Percentiles rank a stretch among this genome's conserved stretches.
These are phyloP conservation scores for Athelia sp. DNA, from an alignment of 1,284 basidiomycete genomes.

Conservation along the genomic window DNA sequence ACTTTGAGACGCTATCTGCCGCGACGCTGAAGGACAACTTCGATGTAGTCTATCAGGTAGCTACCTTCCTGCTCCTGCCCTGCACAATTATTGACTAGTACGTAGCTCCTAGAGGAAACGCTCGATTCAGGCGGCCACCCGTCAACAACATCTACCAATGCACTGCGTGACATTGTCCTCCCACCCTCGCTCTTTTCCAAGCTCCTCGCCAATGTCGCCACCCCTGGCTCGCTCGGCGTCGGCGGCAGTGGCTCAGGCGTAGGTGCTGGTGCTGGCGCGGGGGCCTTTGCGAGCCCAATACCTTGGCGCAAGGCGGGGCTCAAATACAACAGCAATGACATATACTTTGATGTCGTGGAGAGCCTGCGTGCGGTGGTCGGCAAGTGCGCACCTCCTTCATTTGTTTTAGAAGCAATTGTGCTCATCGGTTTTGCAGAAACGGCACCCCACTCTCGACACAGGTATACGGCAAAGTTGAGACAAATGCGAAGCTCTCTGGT, in stretches of 20 bases:
- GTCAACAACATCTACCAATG: constrained; percentile 89
- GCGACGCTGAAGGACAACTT: constrained; percentile 89
- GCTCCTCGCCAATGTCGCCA: constrained; percentile 52
- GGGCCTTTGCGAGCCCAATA: constrained; percentile 88
- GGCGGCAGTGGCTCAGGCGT: constrained; percentile 40
- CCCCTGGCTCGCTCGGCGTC: constrained; percentile 26
- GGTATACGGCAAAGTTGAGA: constrained; percentile 78
- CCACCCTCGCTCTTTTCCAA: constrained; percentile 85
- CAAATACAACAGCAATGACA: constrained; percentile 86
- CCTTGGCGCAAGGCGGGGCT: constrained; percentile 90
- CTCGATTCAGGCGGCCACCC: constrained; percentile 90
- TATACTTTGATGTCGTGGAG: constrained; percentile 91
- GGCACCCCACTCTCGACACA: constrained; percentile 70
- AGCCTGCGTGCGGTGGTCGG: constrained; percentile 82
- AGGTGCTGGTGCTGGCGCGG: constrained; percentile 36
- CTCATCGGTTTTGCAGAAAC: constrained; percentile 39
- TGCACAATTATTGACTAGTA: neutral
- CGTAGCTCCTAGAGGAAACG: constrained; percentile 89
- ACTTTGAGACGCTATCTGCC: constrained; percentile 59
- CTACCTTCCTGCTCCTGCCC: constrained; percentile 10
- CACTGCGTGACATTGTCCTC: constrained; percentile 88
- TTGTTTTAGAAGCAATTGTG: neutral
- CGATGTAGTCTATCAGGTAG: constrained; percentile 90
- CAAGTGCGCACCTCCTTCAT: constrained; percentile 43
- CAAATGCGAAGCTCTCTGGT: constrained; percentile 82